Base-by-base conservation (phyloP, 495 filamentous ascomycete genomes). In the Aspergillus campestris region DNA sequence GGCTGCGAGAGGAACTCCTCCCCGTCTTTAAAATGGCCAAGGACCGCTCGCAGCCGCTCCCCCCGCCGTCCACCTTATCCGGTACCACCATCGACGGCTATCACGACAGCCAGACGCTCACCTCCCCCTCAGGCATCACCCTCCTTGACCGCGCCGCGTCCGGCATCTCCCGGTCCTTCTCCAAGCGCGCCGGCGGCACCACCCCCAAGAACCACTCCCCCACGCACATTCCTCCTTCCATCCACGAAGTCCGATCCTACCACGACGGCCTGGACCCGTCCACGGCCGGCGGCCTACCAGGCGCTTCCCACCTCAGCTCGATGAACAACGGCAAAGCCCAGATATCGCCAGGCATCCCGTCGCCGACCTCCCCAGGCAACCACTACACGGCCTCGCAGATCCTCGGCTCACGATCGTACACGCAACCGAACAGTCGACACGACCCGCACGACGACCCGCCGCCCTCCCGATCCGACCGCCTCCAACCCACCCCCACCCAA, bases 1-100 rank as follows among this genome's bases (percentile, higher is more conserved):
- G 83, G 49, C 62, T 98, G 51, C 78, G 92, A 37, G 87, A 97
- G 63, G 91, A 98, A 51, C 78, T 95, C 49, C 69, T 98, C 15
- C 91, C 92, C 13, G 82, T 94, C 5, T 80, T 94, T 53, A 84
- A 89, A 36, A 80, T 94, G 66, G 82, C 81, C 48, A 97, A 97
- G 61, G 89, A 97, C 52, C 81, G 79, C 50, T 86, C 90, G 43
- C 87, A 91, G 56, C 92, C 92, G 11, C 67, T 98, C 4, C 92
- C 92, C 13, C 65, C 67, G 34, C 65, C 65, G 8, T 63, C 77
- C 57, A 48, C 72, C 60, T 42, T 49, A n/a, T 42, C 42, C 6
- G 34, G 6, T 4, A 40, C 52, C 1, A 51, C 38, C 2, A 42
- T 44, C 12, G 64, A 67, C n/a, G 43, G 32, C 9, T 52, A 59